Evolutionary conservation across 257 asterid genomes (phyloP), one percentile per base, ranked within the genome.

Genomic region (Ophiorrhiza pumila): DNA sequence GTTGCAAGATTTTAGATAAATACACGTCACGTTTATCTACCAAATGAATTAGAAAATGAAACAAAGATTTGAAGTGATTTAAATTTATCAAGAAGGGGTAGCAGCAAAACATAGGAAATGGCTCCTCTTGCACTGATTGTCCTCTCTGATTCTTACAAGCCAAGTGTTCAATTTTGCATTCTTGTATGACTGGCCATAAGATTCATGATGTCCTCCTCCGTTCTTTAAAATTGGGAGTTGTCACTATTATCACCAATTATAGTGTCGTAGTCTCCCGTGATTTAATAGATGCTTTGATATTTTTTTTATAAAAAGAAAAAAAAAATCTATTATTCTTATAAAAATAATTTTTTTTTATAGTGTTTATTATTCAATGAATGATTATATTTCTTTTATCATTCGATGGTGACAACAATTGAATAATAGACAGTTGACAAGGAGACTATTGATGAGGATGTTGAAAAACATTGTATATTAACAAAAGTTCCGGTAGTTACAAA

Each of bases 401-500:
- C 1, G 55, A 70, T 39, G 42, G 49, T 23, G 65, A 70, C 74
- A 70, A 39, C 55, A 25, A 70, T 53, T 23, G 65, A 70, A 70
- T 39, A 35, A 39, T 55, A 70, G 74, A 53, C 65, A 7, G 65
- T 70, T 53, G 64, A 69, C 65, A 69, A 69, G 34, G 52, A 53
- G 45, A 8, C 15, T 8, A n/a, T 25, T 68, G 61, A 49, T 15
- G 71, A 46, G 25, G 37, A 29, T 60, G 25, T 34, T 60, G 56
- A 75, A n/a, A n/a, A n/a, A 58, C 74, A 68, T 59, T 27, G 42
- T 61, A 69, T 60, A 76, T 76, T 49, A 61, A 69, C 76, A 69
- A 62, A 67, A 52, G 61, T 75, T 12, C 65, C 32, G 53, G 34
- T 58, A 22, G 57, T 58, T 75, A 76, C 71, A 68, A 69, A 27